Conservation (phyloP, 2,329 filamentous ascomycete species). For the Cercospora sesami region DNA sequence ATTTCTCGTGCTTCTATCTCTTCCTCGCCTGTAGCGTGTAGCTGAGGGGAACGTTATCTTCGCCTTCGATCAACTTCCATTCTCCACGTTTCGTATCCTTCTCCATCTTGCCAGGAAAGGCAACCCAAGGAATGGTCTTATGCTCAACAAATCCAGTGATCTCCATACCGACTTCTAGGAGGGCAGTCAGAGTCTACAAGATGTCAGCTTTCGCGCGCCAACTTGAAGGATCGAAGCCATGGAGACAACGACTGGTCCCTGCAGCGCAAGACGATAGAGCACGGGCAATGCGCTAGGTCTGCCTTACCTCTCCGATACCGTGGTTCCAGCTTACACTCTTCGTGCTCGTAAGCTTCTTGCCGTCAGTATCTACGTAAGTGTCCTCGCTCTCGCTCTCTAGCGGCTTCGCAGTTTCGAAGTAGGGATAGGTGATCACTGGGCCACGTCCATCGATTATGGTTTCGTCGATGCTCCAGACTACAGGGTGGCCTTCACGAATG, state of each 20-base stretch:
- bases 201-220: neutral
- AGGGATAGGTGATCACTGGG: conserved; percentile 22
- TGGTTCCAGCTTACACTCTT: conserved; percentile 29
- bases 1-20: neutral
- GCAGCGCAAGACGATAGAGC: neutral
- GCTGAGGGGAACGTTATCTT: conserved; percentile 12
- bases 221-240: neutral
- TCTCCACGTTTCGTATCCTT: conserved; percentile 11
- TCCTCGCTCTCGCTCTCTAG: conserved; percentile 14
- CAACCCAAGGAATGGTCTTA: conserved; percentile 26
- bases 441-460: neutral
- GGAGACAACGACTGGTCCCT: neutral
- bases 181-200: conserved; percentile 20
- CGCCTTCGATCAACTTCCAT: conserved; percentile 4
- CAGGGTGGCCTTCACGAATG: conserved; percentile 28
- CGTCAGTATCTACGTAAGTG: conserved; percentile 22
- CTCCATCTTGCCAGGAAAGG: conserved; percentile 27
- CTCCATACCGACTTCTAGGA: conserved; percentile 26
- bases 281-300: neutral
- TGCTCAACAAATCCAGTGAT: conserved; percentile 26
- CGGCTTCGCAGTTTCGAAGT: conserved; percentile 24
- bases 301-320: conserved; percentile 23
- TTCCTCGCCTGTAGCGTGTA: conserved; percentile 12
- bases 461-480: conserved; percentile 24
- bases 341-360: conserved; percentile 15